Evolutionary conservation across 805 yeast genomes (phyloP), one percentile per base, ranked within the genome.

Genomic region (Vanderwaltozyma tropicalis): DNA sequence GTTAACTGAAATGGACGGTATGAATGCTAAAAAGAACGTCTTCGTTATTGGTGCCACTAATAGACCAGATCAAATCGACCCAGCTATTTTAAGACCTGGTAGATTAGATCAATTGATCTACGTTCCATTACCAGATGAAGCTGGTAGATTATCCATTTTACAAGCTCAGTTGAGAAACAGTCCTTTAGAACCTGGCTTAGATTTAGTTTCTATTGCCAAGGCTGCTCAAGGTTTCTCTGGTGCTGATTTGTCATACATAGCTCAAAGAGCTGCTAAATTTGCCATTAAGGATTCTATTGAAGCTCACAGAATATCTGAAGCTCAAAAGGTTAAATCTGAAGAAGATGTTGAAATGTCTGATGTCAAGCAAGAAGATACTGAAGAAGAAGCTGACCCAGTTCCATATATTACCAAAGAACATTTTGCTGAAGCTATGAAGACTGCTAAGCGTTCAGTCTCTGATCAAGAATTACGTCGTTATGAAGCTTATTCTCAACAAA

Each of bases 31-130:
- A 72, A 92, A 92, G 79, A 92, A 92, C 59, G 98, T 92, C 27
- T 92, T 92, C 59, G 96, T 92, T 40, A 86, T 92, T 67, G 99
- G 98, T 68, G 99, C 99, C 30, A 92, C 99, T 40, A 92, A 92
- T 68, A 80, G 99, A 72, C 99, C 99, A 29, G 99, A 94, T 64
- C 97, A 92, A 70, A 92, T 92, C 52, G 99, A 92, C 61, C 97
- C 98, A 18, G 98, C 98, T 26, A 77, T 92, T 57, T 72, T 92
- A 66, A 87, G 98, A 72, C 98, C 99, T 10, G 99, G 99, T 55
- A 83, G 99, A 73, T 78, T 92, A 53, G 99, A 92, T 67, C 98
- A 94, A 71, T 76, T 92, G 68, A 92, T 92, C 53, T 92, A 94
- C 59, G 98, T 92, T 48, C 98, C 98, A 62, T 75, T 94, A 64